These are phyloP conservation scores for Coffea eugenioides DNA, from an alignment of 257 asterid species.

Conservation along the genomic window DNA sequence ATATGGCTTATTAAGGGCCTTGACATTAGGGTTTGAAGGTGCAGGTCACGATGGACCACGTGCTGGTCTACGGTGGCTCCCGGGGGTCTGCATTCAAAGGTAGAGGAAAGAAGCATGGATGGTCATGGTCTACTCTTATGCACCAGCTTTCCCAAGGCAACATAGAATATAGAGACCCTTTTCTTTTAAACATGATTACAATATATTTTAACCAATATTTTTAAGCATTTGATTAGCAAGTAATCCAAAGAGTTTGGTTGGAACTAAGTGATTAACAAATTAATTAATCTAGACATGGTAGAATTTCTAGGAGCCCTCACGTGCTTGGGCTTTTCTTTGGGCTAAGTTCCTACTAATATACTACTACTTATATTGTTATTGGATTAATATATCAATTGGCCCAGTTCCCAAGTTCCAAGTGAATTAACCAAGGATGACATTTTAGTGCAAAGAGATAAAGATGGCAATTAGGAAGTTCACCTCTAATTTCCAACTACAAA, in stretches of 20 bases:
- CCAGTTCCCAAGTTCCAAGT: background rate
- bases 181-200: background rate
- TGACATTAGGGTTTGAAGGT: conserved; percentile 23
- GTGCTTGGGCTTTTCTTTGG: conserved; percentile 17
- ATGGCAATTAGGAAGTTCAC: background rate
- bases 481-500: no score
- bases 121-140: background rate
- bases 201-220: no score
- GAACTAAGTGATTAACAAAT: conserved; percentile 16
- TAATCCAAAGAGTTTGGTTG: conserved; percentile 19
- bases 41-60: conserved; percentile 26
- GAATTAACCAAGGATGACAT: background rate
- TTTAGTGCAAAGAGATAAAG: background rate
- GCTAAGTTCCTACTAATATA: background rate
- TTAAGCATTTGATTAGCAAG: no score
- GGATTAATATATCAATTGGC: background rate
- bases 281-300: conserved; percentile 1
- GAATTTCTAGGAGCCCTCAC: conserved; percentile 20
- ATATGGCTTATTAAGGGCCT: background rate
- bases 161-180: background rate
- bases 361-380: background rate
- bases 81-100: conserved; percentile 4
- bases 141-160: conserved; percentile 2
- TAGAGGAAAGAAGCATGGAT: background rate
- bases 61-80: conserved; percentile 8